These are phyloP conservation scores for Tuber melanosporum DNA, from an alignment of 495 filamentous ascomycete species.

Conservation along the genomic window DNA sequence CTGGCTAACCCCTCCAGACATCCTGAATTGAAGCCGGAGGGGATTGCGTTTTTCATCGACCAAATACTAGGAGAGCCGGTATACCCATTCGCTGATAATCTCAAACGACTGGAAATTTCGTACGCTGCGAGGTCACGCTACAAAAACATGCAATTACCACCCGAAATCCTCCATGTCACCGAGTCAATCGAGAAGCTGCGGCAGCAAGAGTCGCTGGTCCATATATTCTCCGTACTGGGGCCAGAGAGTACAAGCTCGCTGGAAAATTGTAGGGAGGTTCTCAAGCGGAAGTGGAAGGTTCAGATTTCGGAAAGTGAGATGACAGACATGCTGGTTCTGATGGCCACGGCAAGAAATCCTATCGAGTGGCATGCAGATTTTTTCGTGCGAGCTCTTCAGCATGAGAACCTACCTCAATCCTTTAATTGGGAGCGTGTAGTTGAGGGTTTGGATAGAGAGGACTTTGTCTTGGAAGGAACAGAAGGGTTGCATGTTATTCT, in stretches of 20 bases:
- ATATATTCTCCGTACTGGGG: constrained; percentile 70
- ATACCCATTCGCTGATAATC: constrained; percentile 38
- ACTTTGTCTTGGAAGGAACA: constrained; percentile 60
- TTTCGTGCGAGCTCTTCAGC: constrained; percentile 59
- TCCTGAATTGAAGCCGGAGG: constrained; percentile 41
- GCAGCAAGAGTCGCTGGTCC: constrained; percentile 51
- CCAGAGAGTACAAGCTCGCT: constrained; percentile 50
- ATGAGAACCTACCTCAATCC: constrained; percentile 52
- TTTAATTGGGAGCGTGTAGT: constrained; percentile 81
- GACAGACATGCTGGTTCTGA: constrained; percentile 71
- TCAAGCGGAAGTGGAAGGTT: constrained; percentile 52
- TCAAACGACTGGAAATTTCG: constrained; percentile 33
- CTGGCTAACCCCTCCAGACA: constrained; percentile 62
- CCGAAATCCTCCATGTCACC: constrained; percentile 35
- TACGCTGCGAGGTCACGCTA: constrained; percentile 42
- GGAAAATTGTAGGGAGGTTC: constrained; percentile 47
- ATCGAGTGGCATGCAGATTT: constrained; percentile 63
- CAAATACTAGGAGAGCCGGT: constrained; percentile 37
- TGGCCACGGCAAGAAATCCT: constrained; percentile 62
- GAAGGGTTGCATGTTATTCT: constrained; percentile 75
- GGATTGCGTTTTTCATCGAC: constrained; percentile 59
- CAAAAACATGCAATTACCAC: constrained; percentile 34
- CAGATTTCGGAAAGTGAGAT: constrained; percentile 76
- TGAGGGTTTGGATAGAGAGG: constrained; percentile 72
- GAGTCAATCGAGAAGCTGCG: constrained; percentile 41